Base-by-base conservation (phyloP, 75 land plant species). In the Sequoia sempervirens region DNA sequence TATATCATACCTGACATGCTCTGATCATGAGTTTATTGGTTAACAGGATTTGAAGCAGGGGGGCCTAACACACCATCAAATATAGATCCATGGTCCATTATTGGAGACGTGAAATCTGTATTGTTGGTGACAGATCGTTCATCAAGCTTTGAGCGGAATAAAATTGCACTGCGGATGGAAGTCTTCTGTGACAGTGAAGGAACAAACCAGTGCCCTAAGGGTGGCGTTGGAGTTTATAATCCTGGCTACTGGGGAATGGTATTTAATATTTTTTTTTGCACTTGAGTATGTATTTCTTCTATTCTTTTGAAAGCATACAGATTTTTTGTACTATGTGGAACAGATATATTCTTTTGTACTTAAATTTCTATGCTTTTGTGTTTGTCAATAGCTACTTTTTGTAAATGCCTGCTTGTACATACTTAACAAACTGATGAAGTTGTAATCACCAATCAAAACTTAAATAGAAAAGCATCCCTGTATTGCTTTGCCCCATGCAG, bases 211-310 rank as follows among this genome's bases (percentile, higher is more conserved):
- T 95, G 99, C 86, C 97, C 99, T 40, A 38, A 83, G 78, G 93
- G 91, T 47, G 99, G 99, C n/a, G 99, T 96, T 81, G 99, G 99
- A 9, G 83, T 94, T 32, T 91, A 92, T 69, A 97, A 97, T 85
- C 98, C 99, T 61, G 99, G 99, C 30, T 96, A 86, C 81, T 96
- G 99, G 99, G 99, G 99, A 68, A 97, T 97, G 99, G 99, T 97
- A 90, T 83, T 88, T 72, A 66, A 2, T 5, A 43, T 38, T 23
- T n/a, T 34, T 10, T 50, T 12, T 50, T 56, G 8, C 32, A 52
- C 54, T 53, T 17, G 12, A 17, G 9, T 46, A 11, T 53, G 28
- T 10, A n/a, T 12, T 82, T 74, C 20, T 43, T 30, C 32, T 15
- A 28, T 70, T 69, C 74, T 68, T 0, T 72, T 40, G 41, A 52